A percentile compares a stretch with the other conserved stretches of the same genome.
phyloP scores from a whole-genome alignment of 208 protist genomes.

The Wallacemonas sp. region DNA sequence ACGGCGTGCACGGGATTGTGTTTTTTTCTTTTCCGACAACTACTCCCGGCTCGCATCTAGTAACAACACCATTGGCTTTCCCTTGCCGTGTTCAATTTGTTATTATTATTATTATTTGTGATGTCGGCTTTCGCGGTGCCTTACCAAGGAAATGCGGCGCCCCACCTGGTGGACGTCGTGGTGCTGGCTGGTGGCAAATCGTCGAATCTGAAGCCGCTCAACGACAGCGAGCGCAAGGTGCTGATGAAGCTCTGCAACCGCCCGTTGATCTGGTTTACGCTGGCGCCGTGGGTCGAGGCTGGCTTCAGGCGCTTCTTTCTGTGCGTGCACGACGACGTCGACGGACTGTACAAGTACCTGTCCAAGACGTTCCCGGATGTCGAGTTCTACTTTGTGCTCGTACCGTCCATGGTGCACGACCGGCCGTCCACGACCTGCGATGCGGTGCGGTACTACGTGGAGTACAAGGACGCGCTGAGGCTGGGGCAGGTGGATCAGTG shows the following conservation, averaged over 20 bases:
- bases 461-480: constrained; percentile 70
- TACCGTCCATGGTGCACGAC: constrained; percentile 51
- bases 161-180: constrained; percentile 70
- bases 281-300: constrained; percentile 69
- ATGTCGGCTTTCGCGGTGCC: neutral
- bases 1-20: too few relatives aligned
- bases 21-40: too few relatives aligned
- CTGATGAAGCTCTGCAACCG: constrained; percentile 56
- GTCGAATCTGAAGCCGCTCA: constrained; percentile 51
- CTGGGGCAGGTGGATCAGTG: constrained; percentile 28
- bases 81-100: neutral
- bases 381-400: constrained; percentile 70
- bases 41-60: too few relatives aligned
- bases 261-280: constrained; percentile 83
- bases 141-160: neutral
- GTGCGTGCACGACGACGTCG: constrained; percentile 76
- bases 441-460: constrained; percentile 67
- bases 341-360: constrained; percentile 62
- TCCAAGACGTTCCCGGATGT: constrained; percentile 49
- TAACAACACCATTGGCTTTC: too few relatives aligned
- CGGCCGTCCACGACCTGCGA: constrained; percentile 72
- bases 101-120: too few relatives aligned
- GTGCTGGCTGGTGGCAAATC: constrained; percentile 77
- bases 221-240: constrained; percentile 53
- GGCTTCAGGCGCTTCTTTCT: constrained; percentile 80